phyloP scores from a whole-genome alignment of 2,329 filamentous ascomycete species.

The Cryphonectria naterciae region DNA sequence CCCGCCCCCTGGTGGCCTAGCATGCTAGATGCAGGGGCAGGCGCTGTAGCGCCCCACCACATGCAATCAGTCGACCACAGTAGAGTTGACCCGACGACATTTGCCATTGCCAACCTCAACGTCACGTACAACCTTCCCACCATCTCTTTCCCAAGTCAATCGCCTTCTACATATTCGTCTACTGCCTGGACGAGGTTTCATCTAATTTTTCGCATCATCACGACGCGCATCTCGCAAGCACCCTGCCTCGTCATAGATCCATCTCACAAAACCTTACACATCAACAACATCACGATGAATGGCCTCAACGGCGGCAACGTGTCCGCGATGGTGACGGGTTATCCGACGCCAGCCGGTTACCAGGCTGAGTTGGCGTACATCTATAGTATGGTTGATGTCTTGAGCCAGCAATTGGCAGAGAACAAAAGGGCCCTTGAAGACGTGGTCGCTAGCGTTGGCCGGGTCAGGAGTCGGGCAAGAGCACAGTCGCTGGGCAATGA shows the following conservation, averaged over 20 bases:
- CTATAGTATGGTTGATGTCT: slow-evolving; percentile 69
- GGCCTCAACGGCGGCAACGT: slow-evolving; percentile 54
- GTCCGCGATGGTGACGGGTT: slow-evolving; percentile 48
- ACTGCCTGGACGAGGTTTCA: background rate
- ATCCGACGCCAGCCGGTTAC: slow-evolving; percentile 68
- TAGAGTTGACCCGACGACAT: background rate
- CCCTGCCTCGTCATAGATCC: background rate
- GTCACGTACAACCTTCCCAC: background rate
- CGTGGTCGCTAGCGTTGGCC: slow-evolving; percentile 65
- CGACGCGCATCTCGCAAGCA: background rate
- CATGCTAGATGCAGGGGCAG: slow-evolving; percentile 25
- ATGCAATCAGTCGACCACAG: background rate
- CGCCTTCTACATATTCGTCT: background rate
- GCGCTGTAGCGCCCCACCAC: slow-evolving; percentile 3
- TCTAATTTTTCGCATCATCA: background rate
- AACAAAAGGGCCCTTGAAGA: slow-evolving; percentile 65
- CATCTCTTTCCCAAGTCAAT: background rate
- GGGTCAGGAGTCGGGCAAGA: slow-evolving; percentile 61
- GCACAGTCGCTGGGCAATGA: slow-evolving; percentile 59
- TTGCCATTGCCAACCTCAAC: background rate
- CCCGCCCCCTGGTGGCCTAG: background rate
- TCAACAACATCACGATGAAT: slow-evolving; percentile 44
- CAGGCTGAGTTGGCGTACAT: slow-evolving; percentile 71
- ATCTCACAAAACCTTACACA: background rate
- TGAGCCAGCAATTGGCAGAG: slow-evolving; percentile 65